These are phyloP conservation scores for Didymella arachidicola DNA, from an alignment of 2,329 filamentous ascomycete species.

Conservation along the genomic window DNA sequence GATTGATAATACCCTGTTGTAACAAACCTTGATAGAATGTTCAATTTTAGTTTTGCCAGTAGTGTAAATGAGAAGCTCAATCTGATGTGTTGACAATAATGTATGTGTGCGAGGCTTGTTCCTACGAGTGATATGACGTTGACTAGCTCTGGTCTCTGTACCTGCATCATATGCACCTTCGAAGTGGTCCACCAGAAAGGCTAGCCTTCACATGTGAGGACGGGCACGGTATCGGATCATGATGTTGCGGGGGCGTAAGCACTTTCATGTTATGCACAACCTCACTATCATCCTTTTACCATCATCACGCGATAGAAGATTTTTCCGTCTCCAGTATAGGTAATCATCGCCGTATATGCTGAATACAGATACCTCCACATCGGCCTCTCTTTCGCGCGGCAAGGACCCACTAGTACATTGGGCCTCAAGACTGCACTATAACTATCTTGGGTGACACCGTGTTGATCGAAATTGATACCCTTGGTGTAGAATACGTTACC, in stretches of 20 bases:
- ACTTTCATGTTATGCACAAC: neutral
- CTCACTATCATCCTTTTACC: neutral
- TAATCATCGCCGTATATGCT: neutral
- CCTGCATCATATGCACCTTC: too few species aligned
- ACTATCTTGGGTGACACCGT: neutral
- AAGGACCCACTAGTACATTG: neutral
- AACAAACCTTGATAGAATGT: neutral
- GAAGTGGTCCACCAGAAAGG: too few species aligned
- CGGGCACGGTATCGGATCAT: neutral
- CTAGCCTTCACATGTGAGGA: too few species aligned
- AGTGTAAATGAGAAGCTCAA: neutral
- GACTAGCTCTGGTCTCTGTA: neutral
- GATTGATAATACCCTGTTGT: neutral
- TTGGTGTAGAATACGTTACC: neutral
- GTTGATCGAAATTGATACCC: neutral
- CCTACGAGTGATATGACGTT: neutral
- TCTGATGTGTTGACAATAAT: neutral
- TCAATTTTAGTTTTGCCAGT: neutral
- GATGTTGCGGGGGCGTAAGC: neutral
- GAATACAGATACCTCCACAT: neutral
- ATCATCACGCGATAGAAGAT: neutral
- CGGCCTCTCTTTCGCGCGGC: neutral
- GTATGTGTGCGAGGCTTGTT: neutral
- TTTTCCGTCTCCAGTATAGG: neutral
- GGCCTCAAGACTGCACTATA: neutral